Conservation (phyloP, 257 asterid genomes). For the Nicotiana tabacum region DNA sequence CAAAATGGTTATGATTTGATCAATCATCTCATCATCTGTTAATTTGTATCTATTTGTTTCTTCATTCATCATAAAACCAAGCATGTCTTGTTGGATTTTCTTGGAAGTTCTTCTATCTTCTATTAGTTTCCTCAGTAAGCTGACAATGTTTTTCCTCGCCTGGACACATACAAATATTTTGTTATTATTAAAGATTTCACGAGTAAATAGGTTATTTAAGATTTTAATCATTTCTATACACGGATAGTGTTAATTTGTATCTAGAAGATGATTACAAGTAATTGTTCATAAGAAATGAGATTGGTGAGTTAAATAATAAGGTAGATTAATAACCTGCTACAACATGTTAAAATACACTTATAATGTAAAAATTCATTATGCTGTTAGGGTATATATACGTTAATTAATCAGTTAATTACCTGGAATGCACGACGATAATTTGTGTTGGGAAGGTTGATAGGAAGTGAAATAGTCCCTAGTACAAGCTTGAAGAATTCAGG, state of each 20-base stretch:
- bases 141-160: slow-evolving; percentile 61
- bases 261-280: too few species aligned
- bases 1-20: slow-evolving; percentile 70
- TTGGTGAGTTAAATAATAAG: too few species aligned
- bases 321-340: too few species aligned
- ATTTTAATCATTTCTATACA: too few species aligned
- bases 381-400: background rate
- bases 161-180: slow-evolving; percentile 2
- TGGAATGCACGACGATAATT: slow-evolving; percentile 42
- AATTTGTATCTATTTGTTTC: slow-evolving; percentile 29
- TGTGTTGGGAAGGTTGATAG: slow-evolving; percentile 60
- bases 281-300: too few species aligned
- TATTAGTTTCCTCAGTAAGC: slow-evolving; percentile 38
- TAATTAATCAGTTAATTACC: slow-evolving; percentile 27
- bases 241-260: too few species aligned
- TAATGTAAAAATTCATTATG: background rate
- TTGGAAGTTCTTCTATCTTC: slow-evolving; percentile 50
- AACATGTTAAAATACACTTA: background rate
- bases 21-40: slow-evolving; percentile 63
- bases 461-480: slow-evolving; percentile 58
- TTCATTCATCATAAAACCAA: slow-evolving; percentile 41
- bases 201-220: too few species aligned
- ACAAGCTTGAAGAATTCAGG: slow-evolving; percentile 45
- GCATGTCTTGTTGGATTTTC: slow-evolving; percentile 41
- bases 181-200: too few species aligned